Percentiles rank a stretch among this genome's conserved stretches.
Conservation (phyloP, 129 eudicot species). For the Tagetes erecta region DNA sequence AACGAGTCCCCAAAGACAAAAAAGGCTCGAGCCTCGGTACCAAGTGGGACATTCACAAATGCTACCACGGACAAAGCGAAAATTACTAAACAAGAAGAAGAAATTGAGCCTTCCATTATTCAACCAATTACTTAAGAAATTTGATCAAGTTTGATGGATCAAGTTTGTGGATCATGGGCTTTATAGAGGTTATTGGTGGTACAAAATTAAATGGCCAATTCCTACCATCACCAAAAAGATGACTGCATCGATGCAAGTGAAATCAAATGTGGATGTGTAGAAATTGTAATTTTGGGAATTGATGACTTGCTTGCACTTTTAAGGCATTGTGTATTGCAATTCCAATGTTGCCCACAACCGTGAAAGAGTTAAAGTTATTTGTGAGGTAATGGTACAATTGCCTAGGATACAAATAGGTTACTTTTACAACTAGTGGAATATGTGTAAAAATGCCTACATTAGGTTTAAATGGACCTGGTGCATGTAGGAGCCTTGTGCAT, state of each 20-base stretch:
- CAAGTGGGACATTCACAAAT: constrained; percentile 26
- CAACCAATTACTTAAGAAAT: constrained; percentile 5
- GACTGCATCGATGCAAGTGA: constrained; percentile 25
- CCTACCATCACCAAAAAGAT: constrained; percentile 33
- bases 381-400: constrained; percentile 26
- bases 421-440: neutral
- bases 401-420: constrained; percentile 18
- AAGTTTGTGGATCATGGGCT: neutral
- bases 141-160: neutral
- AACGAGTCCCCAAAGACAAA: constrained; percentile 68
- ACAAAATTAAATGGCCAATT: constrained; percentile 35
- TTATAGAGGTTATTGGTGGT: constrained; percentile 24
- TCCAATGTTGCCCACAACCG: constrained; percentile 25
- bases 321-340: constrained; percentile 32
- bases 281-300: constrained; percentile 32
- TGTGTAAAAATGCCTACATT: neutral
- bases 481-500: too few species aligned
- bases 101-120: constrained; percentile 26
- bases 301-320: constrained; percentile 30
- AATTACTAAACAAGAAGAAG: constrained; percentile 13
- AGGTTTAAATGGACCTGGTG: too few species aligned
- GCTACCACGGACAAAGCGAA: constrained; percentile 6
- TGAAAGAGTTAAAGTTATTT: constrained; percentile 18
- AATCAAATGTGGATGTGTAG: constrained; percentile 17
- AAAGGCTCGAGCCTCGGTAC: constrained; percentile 47